phyloP scores from a whole-genome alignment of 2,329 filamentous ascomycete species.

The Trichophyton equinum region DNA sequence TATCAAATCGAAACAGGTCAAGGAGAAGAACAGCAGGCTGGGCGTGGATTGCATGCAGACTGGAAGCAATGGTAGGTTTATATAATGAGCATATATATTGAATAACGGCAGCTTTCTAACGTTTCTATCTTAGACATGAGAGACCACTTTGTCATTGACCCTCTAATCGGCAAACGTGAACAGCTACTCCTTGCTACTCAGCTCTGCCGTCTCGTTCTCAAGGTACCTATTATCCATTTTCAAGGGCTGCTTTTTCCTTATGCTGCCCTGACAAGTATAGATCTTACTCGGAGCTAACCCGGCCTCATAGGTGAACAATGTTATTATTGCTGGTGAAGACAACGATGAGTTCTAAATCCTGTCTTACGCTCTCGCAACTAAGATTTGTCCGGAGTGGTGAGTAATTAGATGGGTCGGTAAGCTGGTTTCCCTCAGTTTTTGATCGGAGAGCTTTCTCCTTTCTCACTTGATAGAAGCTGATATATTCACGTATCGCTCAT shows the following conservation, averaged over 20 bases:
- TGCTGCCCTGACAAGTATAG: background rate
- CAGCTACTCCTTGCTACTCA: slow-evolving; percentile 94
- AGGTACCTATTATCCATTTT: slow-evolving; percentile 40
- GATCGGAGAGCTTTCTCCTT: background rate
- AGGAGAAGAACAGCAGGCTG: slow-evolving; percentile 63
- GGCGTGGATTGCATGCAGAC: slow-evolving; percentile 97
- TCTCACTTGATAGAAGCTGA: background rate
- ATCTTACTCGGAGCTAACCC: slow-evolving; percentile 14
- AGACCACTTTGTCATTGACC: slow-evolving; percentile 95
- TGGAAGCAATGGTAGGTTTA: slow-evolving; percentile 62
- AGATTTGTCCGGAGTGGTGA: background rate
- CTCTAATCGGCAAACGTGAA: slow-evolving; percentile 94
- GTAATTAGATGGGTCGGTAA: background rate
- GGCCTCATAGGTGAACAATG: slow-evolving; percentile 58
- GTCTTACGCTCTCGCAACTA: background rate
- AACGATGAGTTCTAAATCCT: slow-evolving; percentile 65
- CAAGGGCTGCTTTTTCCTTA: background rate
- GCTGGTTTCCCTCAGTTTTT: background rate
- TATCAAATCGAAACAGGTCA: slow-evolving; percentile 93
- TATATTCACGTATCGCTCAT: background rate
- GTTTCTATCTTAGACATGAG: slow-evolving; percentile 59
- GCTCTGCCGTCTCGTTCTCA: slow-evolving; percentile 94
- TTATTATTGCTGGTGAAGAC: slow-evolving; percentile 78
- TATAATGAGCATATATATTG: background rate
- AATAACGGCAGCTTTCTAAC: background rate